phyloP scores from a whole-genome alignment of 2,329 filamentous ascomycete genomes.

The Cladosporium velox region DNA sequence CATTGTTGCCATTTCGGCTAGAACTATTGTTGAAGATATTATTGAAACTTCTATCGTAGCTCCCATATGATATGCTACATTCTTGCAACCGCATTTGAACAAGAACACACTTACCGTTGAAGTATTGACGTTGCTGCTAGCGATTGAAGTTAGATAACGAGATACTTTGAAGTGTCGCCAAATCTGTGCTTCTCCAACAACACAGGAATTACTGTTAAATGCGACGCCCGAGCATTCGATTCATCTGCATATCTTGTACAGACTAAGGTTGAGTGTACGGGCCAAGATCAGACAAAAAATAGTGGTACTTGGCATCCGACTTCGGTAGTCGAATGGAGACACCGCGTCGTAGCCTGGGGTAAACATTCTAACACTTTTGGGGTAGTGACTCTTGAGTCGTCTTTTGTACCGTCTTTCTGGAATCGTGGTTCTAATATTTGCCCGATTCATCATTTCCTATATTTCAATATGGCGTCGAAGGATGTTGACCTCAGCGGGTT shows the following conservation, averaged over 20 bases:
- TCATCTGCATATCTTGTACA: neutral
- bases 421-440: neutral
- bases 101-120: neutral
- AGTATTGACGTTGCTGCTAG: neutral
- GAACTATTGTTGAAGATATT: neutral
- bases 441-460: neutral
- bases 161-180: neutral
- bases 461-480: slow-evolving; percentile 1
- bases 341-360: neutral
- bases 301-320: neutral
- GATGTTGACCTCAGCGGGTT: slow-evolving; percentile 14
- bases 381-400: neutral
- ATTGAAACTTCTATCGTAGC: neutral
- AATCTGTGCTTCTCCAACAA: neutral
- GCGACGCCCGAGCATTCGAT: neutral
- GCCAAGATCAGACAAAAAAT: neutral
- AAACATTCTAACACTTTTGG: neutral
- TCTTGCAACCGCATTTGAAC: too few relatives aligned
- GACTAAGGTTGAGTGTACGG: neutral
- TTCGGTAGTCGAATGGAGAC: slow-evolving; percentile 9
- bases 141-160: neutral
- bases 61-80: too few relatives aligned
- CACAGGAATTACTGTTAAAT: neutral
- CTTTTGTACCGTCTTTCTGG: neutral
- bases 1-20: neutral